Conservation (phyloP, 2,329 filamentous ascomycete genomes). For the Conoideocrella luteorostrata region DNA sequence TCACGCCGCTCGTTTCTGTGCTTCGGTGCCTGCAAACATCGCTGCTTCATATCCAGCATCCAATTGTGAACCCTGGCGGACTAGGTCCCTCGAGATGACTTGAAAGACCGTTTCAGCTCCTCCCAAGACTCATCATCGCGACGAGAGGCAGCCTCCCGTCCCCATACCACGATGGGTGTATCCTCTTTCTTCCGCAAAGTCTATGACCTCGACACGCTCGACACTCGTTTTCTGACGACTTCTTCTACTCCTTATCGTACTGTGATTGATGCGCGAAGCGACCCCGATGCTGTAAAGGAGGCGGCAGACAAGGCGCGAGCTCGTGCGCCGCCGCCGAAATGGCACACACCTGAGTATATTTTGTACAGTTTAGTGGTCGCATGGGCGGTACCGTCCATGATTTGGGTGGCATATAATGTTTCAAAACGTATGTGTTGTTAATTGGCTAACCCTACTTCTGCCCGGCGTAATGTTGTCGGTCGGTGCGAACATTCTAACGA, state of each 20-base stretch:
- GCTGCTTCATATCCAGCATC: background rate
- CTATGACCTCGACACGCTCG: constrained; percentile 59
- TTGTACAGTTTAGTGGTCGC: constrained; percentile 68
- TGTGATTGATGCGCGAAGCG: constrained; percentile 44
- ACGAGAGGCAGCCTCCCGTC: background rate
- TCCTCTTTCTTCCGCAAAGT: constrained; percentile 42
- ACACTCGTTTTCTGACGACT: constrained; percentile 60
- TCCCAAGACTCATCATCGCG: no score
- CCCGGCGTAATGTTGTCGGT: no score
- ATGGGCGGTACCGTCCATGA: constrained; percentile 72
- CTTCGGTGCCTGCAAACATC: background rate
- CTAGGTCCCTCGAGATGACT: background rate
- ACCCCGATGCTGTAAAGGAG: constrained; percentile 29
- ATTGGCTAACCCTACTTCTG: no score
- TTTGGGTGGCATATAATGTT: constrained; percentile 80
- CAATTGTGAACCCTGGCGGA: background rate
- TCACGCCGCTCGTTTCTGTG: background rate
- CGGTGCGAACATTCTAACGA: constrained; percentile 13
- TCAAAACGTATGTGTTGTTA: constrained; percentile 60
- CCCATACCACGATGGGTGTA: constrained; percentile 31
- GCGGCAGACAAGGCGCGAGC: constrained; percentile 30
- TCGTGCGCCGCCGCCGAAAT: constrained; percentile 60
- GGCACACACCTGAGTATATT: constrained; percentile 81
- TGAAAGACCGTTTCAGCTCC: no score
- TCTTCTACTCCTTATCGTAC: constrained; percentile 61